Conservation (phyloP, 345 rosid genomes). For the Euphorbia pulcherrima region DNA sequence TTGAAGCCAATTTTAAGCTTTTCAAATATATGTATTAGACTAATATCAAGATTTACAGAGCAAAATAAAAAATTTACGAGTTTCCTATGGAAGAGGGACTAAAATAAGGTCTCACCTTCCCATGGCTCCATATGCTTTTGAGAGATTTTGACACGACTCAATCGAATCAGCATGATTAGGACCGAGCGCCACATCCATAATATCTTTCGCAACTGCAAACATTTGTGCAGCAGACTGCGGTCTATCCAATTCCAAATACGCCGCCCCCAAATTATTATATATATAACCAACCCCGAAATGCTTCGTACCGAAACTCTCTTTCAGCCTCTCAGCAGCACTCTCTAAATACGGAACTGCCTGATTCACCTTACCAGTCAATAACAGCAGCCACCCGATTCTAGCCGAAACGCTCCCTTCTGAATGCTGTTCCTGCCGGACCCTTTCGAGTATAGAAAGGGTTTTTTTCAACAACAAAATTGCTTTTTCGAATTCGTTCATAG, state of each 20-base stretch:
- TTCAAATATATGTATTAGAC: background rate
- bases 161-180: constrained; percentile 84
- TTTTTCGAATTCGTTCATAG: constrained; percentile 75
- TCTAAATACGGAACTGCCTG: constrained; percentile 88
- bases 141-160: constrained; percentile 88
- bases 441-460: constrained; percentile 70
- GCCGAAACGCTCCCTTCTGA: constrained; percentile 87
- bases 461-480: constrained; percentile 74
- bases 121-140: constrained; percentile 75
- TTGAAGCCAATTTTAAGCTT: no score
- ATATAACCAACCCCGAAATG: constrained; percentile 92
- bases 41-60: background rate
- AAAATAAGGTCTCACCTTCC: constrained; percentile 54
- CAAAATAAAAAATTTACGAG: background rate
- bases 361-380: constrained; percentile 73
- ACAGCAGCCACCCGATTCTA: constrained; percentile 85
- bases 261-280: constrained; percentile 89
- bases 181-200: constrained; percentile 93
- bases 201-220: constrained; percentile 92
- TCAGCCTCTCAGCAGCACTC: constrained; percentile 75
- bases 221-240: constrained; percentile 93
- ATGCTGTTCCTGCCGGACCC: constrained; percentile 78
- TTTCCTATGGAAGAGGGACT: constrained; percentile 7
- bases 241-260: constrained; percentile 82
- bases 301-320: constrained; percentile 84